A percentile compares a stretch with the other conserved stretches of the same genome.
phyloP scores from a whole-genome alignment of 2,329 filamentous ascomycete species.

The Colletotrichum shisoi region DNA sequence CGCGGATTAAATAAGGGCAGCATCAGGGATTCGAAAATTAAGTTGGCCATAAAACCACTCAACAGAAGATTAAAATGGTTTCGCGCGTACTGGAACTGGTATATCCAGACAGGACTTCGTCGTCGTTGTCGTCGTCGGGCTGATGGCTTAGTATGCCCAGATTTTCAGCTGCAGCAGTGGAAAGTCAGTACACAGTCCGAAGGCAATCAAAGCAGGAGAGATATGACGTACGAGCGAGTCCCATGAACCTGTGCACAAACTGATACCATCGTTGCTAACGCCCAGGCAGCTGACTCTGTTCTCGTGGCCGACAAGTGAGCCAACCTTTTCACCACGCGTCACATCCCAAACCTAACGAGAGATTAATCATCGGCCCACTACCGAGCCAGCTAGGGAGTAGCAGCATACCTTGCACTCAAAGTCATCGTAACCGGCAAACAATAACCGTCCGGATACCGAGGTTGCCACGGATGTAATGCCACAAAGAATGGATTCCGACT shows the following conservation, averaged over 20 bases:
- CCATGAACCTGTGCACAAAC: constrained; percentile 99
- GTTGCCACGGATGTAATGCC: constrained; percentile 98
- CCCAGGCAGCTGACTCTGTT: constrained; percentile 98
- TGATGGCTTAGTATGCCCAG: constrained; percentile 74
- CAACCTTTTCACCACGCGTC: constrained; percentile 94
- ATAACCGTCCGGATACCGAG: constrained; percentile 90
- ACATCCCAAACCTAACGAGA: constrained; percentile 90
- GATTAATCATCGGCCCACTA: constrained; percentile 36
- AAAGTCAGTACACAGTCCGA: constrained; percentile 49
- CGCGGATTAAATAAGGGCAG: constrained; percentile 39
- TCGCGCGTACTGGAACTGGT: constrained; percentile 40
- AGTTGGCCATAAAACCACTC: constrained; percentile 39
- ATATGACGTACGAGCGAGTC: constrained; percentile 85
- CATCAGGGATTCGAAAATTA: constrained; percentile 40
- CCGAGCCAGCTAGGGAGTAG: no score
- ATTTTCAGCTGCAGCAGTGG: constrained; percentile 74
- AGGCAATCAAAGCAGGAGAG: constrained; percentile 47
- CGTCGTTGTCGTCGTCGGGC: constrained; percentile 21
- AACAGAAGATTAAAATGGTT: constrained; percentile 40
- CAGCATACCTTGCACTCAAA: constrained; percentile 96
- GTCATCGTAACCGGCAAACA: constrained; percentile 98
- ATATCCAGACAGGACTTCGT: constrained; percentile 40
- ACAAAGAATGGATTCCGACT: constrained; percentile 97
- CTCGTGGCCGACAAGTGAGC: constrained; percentile 94
- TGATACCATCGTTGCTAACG: constrained; percentile 98